A percentile compares a stretch with the other conserved stretches of the same genome.
phyloP scores from a whole-genome alignment of 1,284 basidiomycete genomes.

The Phellopilus nigrolimitatus region DNA sequence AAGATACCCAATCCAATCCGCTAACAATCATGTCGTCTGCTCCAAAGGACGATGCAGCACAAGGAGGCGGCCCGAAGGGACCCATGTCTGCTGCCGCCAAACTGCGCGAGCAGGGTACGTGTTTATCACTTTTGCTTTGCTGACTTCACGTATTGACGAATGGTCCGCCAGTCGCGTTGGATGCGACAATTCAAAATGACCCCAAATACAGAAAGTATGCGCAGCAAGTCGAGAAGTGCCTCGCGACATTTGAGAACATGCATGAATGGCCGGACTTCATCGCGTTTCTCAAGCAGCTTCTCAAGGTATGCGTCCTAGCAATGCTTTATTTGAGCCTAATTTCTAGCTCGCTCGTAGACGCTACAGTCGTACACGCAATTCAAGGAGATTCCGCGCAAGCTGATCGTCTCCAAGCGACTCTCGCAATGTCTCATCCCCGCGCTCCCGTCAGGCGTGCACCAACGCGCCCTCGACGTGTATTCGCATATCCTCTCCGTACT shows the following conservation, averaged over 20 bases:
- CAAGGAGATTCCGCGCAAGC: constrained; percentile 92
- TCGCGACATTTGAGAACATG: constrained; percentile 92
- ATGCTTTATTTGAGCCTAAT: constrained; percentile 12
- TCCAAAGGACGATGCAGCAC: constrained; percentile 4
- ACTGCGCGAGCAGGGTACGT: constrained; percentile 20
- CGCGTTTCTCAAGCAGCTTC: constrained; percentile 90
- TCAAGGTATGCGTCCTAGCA: constrained; percentile 68
- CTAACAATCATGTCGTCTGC: not conserved
- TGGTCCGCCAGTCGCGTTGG: constrained; percentile 12
- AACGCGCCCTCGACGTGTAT: constrained; percentile 95
- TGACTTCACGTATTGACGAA: not conserved
- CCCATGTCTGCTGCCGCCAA: constrained; percentile 17
- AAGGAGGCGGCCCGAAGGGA: not conserved
- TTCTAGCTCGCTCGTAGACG: constrained; percentile 47
- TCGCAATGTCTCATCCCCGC: constrained; percentile 97
- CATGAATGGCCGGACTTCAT: constrained; percentile 99
- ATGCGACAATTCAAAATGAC: constrained; percentile 39
- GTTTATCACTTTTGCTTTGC: not conserved
- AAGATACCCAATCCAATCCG: not conserved
- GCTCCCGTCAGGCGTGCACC: constrained; percentile 93
- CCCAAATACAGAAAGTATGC: constrained; percentile 97
- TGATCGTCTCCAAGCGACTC: constrained; percentile 91
- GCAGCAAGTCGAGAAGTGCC: constrained; percentile 85
- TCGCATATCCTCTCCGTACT: constrained; percentile 85
- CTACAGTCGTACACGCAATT: constrained; percentile 90